phyloP scores from a whole-genome alignment of 768 basidiomycete genomes.

The Boletus edulis region DNA sequence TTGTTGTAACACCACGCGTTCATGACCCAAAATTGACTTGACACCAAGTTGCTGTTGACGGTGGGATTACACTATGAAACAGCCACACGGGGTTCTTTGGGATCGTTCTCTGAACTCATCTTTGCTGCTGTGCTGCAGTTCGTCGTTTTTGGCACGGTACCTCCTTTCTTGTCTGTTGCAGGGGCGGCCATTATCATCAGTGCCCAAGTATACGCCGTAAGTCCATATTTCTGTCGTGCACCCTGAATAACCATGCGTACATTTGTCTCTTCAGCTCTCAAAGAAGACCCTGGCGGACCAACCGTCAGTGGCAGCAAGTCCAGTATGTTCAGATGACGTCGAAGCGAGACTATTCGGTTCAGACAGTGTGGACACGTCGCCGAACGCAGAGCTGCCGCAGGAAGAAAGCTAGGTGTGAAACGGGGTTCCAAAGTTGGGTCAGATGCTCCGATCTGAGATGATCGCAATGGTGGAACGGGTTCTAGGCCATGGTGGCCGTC shows the following conservation, averaged over 20 bases:
- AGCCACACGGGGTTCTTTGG: constrained; percentile 61
- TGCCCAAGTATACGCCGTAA: constrained; percentile 4
- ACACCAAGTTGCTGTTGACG: constrained; percentile 48
- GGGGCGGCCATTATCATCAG: constrained; percentile 66
- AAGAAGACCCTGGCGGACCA: background rate
- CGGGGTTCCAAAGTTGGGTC: no score
- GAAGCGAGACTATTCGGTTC: background rate
- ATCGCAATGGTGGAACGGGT: no score
- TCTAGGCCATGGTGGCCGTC: no score
- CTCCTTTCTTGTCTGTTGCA: constrained; percentile 55
- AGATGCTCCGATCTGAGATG: no score
- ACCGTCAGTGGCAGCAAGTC: background rate
- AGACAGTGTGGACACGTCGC: background rate
- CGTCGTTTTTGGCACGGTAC: constrained; percentile 58
- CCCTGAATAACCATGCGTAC: background rate
- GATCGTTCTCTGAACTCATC: constrained; percentile 62
- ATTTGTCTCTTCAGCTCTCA: background rate
- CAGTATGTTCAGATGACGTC: background rate
- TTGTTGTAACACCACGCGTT: no score
- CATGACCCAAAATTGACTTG: background rate
- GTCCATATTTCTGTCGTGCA: background rate
- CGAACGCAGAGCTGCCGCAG: background rate
- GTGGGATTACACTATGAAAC: constrained; percentile 65
- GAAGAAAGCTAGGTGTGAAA: background rate
- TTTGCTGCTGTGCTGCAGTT: constrained; percentile 66